Percentiles rank a stretch among this genome's conserved stretches.
phyloP scores from a whole-genome alignment of 1,139 yeast species.

The Arxiozyma heterogenica region DNA sequence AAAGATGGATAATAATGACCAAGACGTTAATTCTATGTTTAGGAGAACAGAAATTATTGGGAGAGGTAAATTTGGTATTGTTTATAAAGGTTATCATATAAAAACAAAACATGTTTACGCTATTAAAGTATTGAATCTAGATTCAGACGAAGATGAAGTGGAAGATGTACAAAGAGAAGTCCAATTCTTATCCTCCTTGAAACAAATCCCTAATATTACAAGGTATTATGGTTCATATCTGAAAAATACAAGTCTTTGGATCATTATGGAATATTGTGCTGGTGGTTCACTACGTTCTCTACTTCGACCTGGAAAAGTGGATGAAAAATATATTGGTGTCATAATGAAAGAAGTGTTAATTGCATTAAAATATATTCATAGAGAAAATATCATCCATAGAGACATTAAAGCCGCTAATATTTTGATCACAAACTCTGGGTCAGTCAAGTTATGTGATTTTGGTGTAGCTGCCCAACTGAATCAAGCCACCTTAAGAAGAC shows the following conservation, averaged over 20 bases:
- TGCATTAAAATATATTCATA: slow-evolving; percentile 77
- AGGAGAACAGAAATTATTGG: slow-evolving; percentile 88
- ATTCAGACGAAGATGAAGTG: slow-evolving; percentile 90
- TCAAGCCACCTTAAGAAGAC: slow-evolving; percentile 67
- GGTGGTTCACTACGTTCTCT: slow-evolving; percentile 92
- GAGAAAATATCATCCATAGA: slow-evolving; percentile 85
- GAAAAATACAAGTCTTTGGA: slow-evolving; percentile 87
- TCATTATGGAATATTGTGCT: slow-evolving; percentile 94
- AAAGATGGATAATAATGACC: slow-evolving; percentile 3
- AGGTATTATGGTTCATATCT: slow-evolving; percentile 85
- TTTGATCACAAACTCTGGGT: slow-evolving; percentile 79
- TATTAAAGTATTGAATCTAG: slow-evolving; percentile 83
- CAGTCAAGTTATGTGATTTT: slow-evolving; percentile 87
- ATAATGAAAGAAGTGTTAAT: slow-evolving; percentile 70
- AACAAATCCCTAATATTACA: slow-evolving; percentile 81
- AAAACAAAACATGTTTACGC: slow-evolving; percentile 67
- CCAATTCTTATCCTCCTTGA: slow-evolving; percentile 72
- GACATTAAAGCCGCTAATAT: slow-evolving; percentile 96
- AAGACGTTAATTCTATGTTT: slow-evolving; percentile 38
- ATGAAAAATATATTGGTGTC: slow-evolving; percentile 74
- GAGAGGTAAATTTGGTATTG: slow-evolving; percentile 93
- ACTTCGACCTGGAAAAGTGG: slow-evolving; percentile 78
- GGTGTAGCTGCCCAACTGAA: slow-evolving; percentile 95
- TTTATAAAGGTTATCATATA: slow-evolving; percentile 63
- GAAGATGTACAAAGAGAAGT: slow-evolving; percentile 91